Percentiles rank a stretch among this genome's conserved stretches.
phyloP scores from a whole-genome alignment of 148 eudicot genomes.

The Polygonum aviculare region DNA sequence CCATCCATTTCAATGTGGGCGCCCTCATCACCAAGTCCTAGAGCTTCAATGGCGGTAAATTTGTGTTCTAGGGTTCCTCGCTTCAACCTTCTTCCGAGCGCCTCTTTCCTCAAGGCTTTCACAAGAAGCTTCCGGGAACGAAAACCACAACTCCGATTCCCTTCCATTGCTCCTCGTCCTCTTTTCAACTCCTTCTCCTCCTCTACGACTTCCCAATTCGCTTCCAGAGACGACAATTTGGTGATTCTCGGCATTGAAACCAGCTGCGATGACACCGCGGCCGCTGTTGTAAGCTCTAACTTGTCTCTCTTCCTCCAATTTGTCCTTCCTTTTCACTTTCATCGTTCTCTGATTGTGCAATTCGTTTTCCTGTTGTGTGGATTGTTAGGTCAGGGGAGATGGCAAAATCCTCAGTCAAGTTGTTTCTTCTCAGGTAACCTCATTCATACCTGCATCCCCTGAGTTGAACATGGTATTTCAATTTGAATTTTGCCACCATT shows the following conservation, averaged over 20 bases:
- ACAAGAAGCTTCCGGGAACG: neutral
- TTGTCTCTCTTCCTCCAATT: neutral
- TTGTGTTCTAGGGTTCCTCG: neutral
- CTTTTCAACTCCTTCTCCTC: neutral
- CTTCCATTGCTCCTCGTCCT: neutral
- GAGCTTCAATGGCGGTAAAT: neutral
- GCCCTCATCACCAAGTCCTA: neutral
- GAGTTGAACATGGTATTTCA: too few relatives aligned
- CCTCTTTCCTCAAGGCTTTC: neutral
- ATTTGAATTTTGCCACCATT: neutral
- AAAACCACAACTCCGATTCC: neutral
- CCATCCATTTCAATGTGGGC: neutral
- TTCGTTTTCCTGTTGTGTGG: neutral
- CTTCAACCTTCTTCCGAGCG: neutral
- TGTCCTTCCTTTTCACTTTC: neutral
- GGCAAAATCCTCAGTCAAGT: conserved; percentile 97
- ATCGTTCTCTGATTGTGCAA: neutral
- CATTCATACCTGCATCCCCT: too few relatives aligned
- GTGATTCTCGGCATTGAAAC: conserved; percentile 8
- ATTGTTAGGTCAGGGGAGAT: conserved; percentile 63
- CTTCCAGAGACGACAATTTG: conserved; percentile 1
- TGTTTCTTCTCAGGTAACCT: conserved; percentile 77
- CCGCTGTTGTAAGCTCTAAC: conserved; percentile 10
- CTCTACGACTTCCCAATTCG: neutral
- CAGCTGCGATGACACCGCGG: conserved; percentile 12